Conservation (phyloP, 2,329 filamentous ascomycete species). For the Talaromyces sp. region DNA sequence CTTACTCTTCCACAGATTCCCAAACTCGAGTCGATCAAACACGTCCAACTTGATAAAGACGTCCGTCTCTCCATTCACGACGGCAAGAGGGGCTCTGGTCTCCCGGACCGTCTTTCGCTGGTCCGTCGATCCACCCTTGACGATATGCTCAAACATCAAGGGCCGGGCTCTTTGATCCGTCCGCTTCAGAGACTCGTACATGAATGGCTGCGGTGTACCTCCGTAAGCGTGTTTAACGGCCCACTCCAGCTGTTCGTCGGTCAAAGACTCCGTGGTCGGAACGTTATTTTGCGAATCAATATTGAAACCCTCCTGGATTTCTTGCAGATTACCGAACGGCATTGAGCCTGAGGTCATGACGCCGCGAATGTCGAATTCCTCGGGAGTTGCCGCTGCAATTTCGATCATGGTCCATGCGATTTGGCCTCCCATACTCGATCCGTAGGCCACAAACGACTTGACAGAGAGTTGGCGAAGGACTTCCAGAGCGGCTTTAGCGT, state of each 20-base stretch:
- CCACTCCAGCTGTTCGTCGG: not conserved
- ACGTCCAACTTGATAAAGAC: not conserved
- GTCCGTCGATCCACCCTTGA: not conserved
- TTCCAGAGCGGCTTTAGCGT: slow-evolving; percentile 30
- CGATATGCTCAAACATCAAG: slow-evolving; percentile 3
- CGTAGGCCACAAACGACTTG: slow-evolving; percentile 26
- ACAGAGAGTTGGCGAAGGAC: slow-evolving; percentile 27
- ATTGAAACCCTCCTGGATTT: not conserved
- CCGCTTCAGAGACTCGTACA: not conserved
- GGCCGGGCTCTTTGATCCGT: slow-evolving; percentile 4
- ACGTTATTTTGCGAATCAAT: not conserved
- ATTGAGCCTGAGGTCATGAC: slow-evolving; percentile 31
- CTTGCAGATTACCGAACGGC: slow-evolving; percentile 15
- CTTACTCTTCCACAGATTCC: slow-evolving; percentile 8
- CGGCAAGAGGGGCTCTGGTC: not conserved
- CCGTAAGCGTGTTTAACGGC: not conserved
- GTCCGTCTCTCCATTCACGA: slow-evolving; percentile 4
- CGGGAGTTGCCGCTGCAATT: slow-evolving; percentile 25
- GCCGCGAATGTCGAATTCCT: slow-evolving; percentile 18
- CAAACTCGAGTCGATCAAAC: slow-evolving; percentile 10
- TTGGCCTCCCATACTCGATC: slow-evolving; percentile 30
- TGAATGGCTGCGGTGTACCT: not conserved
- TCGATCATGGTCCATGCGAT: slow-evolving; percentile 26
- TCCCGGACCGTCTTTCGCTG: slow-evolving; percentile 1
- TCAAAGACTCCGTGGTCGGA: not conserved